Evolutionary conservation across 1,284 basidiomycete species (phyloP).

Genomic region (Ustilago trichophora): DNA sequence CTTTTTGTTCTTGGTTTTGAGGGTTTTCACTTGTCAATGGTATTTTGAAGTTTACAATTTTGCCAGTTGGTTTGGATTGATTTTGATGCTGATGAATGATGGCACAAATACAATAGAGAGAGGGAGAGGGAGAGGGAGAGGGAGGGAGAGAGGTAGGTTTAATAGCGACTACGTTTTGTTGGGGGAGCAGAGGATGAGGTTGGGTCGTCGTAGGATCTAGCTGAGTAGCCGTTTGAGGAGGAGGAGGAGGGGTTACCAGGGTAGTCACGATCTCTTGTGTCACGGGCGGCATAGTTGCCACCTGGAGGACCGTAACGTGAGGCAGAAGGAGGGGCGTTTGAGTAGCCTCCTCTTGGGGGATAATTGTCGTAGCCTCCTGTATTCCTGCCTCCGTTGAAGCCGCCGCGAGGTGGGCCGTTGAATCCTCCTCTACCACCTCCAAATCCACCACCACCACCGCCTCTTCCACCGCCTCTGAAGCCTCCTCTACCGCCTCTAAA

Average conservation of each 20-base stretch:
- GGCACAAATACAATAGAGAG: conserved; percentile 16
- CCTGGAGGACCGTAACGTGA: conserved; percentile 7
- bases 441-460: conserved; percentile 7
- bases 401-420: neutral
- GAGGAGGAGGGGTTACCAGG: too few species aligned
- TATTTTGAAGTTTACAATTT: too few species aligned
- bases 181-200: conserved; percentile 23
- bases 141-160: too few species aligned
- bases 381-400: too few species aligned
- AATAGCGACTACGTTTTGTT: conserved; percentile 39
- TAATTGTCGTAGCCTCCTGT: conserved; percentile 17
- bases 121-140: too few species aligned
- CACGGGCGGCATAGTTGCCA: too few species aligned
- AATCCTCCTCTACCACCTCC: conserved; percentile 1
- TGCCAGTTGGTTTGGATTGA: too few species aligned
- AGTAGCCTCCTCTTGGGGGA: neutral
- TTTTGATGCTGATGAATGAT: too few species aligned
- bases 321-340: neutral
- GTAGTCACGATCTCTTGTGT: conserved; percentile 19
- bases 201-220: conserved; percentile 26
- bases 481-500: conserved; percentile 67
- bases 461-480: conserved; percentile 55
- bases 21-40: neutral
- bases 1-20: too few species aligned
- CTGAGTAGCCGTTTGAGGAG: too few species aligned